Percentiles rank a stretch among this genome's conserved stretches.
These are phyloP conservation scores for Neostapfia colusana DNA, from an alignment of 176 grass and related monocot species.

Conservation along the genomic window DNA sequence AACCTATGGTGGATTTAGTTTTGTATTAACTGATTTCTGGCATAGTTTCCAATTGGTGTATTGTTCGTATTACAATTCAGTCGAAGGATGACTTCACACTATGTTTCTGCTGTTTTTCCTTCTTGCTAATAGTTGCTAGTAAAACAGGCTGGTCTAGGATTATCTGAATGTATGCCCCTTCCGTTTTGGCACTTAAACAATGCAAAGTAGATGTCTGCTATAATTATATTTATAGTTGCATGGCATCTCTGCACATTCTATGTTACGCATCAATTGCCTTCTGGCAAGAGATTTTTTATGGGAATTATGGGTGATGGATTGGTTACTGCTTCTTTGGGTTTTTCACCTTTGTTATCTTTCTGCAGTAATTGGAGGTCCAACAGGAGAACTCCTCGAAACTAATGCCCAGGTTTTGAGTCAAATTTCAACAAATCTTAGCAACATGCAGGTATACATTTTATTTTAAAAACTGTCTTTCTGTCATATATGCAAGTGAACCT, in stretches of 20 bases:
- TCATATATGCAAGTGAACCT: conserved; percentile 4
- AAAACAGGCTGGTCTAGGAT: conserved; percentile 13
- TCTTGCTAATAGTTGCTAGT: background rate
- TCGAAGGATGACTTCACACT: background rate
- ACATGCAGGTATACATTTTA: conserved; percentile 67
- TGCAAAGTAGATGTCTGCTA: background rate
- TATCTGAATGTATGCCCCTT: background rate
- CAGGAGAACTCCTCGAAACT: conserved; percentile 71
- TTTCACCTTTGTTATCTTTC: conserved; percentile 5
- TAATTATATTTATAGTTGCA: background rate
- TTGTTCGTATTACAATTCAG: background rate
- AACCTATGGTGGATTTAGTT: background rate
- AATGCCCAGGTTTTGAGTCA: conserved; percentile 76
- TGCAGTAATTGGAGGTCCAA: conserved; percentile 81
- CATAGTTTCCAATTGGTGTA: background rate
- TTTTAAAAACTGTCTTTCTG: conserved; percentile 13
- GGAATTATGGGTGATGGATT: background rate
- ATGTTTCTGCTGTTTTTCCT: background rate
- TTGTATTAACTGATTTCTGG: background rate
- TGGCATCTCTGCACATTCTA: background rate
- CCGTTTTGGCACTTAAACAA: background rate
- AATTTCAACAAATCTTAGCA: conserved; percentile 73
- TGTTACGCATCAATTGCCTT: background rate
- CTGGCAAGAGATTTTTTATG: background rate
- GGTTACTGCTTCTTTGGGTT: background rate